These are phyloP conservation scores for Wallacemonas sp. DNA, from an alignment of 208 protist species.

Conservation along the genomic window DNA sequence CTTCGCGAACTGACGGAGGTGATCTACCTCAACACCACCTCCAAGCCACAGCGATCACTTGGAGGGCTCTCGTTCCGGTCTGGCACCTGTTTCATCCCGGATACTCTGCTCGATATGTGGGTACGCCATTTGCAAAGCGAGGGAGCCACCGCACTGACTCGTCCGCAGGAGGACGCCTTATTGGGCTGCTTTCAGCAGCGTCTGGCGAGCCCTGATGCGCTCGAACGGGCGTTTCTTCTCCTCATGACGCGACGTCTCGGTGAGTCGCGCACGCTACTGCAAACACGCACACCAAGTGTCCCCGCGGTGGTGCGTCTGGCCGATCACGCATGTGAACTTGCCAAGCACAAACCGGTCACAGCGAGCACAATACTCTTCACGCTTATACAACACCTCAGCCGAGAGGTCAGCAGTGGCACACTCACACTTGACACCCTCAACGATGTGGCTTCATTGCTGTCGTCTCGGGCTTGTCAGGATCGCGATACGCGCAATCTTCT, in stretches of 20 bases:
- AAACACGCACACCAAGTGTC: slow-evolving; percentile 19
- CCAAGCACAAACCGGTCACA: not conserved
- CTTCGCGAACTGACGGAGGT: slow-evolving; percentile 2
- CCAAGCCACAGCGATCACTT: too few species aligned
- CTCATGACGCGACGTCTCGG: slow-evolving; percentile 69
- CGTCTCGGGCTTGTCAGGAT: slow-evolving; percentile 21
- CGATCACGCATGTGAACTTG: slow-evolving; percentile 6
- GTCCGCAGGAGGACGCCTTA: slow-evolving; percentile 30
- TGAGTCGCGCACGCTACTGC: slow-evolving; percentile 27
- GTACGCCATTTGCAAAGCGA: slow-evolving; percentile 30
- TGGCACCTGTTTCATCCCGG: too few species aligned
- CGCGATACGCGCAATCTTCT: slow-evolving; percentile 30
- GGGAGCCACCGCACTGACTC: not conserved
- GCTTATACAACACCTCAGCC: slow-evolving; percentile 17
- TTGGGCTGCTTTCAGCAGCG: slow-evolving; percentile 44
- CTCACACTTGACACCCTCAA: slow-evolving; percentile 35
- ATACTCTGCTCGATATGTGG: slow-evolving; percentile 65
- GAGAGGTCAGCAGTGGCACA: slow-evolving; percentile 20
- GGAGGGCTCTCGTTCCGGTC: too few species aligned
- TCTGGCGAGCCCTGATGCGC: slow-evolving; percentile 12
- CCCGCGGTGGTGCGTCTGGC: slow-evolving; percentile 9
- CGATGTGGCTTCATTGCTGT: slow-evolving; percentile 46
- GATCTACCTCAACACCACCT: not conserved
- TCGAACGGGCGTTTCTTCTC: slow-evolving; percentile 60
- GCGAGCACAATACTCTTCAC: slow-evolving; percentile 12